phyloP scores from a whole-genome alignment of 2,329 filamentous ascomycete genomes.

The Monosporascus cannonballus region DNA sequence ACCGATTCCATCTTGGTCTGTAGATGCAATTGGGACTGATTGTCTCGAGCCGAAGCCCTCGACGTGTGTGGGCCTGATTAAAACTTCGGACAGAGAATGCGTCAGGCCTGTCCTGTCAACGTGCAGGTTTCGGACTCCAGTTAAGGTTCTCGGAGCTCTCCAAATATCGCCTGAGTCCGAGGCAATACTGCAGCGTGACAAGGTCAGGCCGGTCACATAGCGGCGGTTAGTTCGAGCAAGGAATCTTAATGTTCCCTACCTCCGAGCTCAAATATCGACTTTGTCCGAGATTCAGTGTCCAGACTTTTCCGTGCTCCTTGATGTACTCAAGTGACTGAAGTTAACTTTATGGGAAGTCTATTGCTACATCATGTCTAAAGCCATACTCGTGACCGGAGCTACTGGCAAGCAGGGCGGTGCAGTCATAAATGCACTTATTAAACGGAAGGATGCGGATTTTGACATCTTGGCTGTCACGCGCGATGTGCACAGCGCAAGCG shows the following conservation, averaged over 20 bases:
- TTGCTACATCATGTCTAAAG: slow-evolving; percentile 21
- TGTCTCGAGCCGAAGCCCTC: too few species aligned
- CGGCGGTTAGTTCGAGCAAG: too few species aligned
- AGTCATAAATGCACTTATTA: slow-evolving; percentile 35
- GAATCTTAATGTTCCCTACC: too few species aligned
- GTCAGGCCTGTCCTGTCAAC: too few species aligned
- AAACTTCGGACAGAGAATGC: too few species aligned
- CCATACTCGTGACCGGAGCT: slow-evolving; percentile 38
- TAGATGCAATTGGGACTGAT: neutral
- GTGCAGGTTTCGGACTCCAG: neutral
- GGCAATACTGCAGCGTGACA: too few species aligned
- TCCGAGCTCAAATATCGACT: too few species aligned
- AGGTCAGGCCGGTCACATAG: too few species aligned
- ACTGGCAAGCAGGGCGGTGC: slow-evolving; percentile 43
- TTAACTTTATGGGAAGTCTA: neutral
- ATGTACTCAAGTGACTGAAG: neutral
- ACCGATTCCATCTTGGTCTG: slow-evolving; percentile 7
- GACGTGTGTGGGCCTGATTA: neutral
- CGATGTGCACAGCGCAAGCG: slow-evolving; percentile 37
- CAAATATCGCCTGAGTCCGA: too few species aligned
- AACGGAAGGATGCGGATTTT: slow-evolving; percentile 11
- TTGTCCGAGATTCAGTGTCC: too few species aligned
- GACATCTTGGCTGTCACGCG: slow-evolving; percentile 55
- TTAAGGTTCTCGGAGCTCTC: neutral
- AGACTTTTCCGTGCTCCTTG: neutral